Conservation (phyloP, 2,329 filamentous ascomycete genomes). For the Raffaelea arxii region DNA sequence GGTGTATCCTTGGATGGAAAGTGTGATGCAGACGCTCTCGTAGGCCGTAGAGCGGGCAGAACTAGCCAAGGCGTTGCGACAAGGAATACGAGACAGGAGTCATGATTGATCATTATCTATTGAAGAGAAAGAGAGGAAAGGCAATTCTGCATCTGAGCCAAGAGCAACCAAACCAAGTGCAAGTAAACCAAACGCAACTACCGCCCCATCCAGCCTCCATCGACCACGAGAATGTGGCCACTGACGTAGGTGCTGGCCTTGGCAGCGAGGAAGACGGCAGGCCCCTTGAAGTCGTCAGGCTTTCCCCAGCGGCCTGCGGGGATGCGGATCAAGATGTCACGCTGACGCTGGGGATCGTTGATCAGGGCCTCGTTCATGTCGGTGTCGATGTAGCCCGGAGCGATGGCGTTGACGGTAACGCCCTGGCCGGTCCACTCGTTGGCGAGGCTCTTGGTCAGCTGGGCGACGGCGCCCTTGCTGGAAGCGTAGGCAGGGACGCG, state of each 20-base stretch:
- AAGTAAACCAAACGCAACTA: no score
- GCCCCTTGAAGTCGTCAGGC: conserved; percentile 83
- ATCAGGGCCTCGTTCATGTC: conserved; percentile 87
- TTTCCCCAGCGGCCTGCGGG: conserved; percentile 75
- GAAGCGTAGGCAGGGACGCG: conserved; percentile 85
- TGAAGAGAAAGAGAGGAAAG: no score
- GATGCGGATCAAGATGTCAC: conserved; percentile 69
- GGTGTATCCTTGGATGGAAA: conserved; percentile 54
- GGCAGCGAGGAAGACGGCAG: conserved; percentile 67
- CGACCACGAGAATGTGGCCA: conserved; percentile 73
- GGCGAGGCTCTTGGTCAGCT: conserved; percentile 73
- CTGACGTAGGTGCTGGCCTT: conserved; percentile 71
- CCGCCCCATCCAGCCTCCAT: conserved; percentile 89
- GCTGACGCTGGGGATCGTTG: conserved; percentile 57
- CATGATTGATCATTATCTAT: no score
- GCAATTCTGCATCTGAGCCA: background rate
- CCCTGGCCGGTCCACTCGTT: conserved; percentile 81
- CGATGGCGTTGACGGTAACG: conserved; percentile 78
- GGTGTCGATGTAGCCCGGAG: conserved; percentile 84
- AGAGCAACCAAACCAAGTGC: no score
- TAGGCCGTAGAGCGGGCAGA: no score
- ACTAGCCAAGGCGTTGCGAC: no score
- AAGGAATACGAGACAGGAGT: no score
- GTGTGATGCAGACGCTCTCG: conserved; percentile 38
- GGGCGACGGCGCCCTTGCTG: conserved; percentile 73